Percentiles rank a stretch among this genome's conserved stretches.
Evolutionary conservation across 2,329 filamentous ascomycete genomes (phyloP).

Genomic region (Talaromyces rugulosus): DNA sequence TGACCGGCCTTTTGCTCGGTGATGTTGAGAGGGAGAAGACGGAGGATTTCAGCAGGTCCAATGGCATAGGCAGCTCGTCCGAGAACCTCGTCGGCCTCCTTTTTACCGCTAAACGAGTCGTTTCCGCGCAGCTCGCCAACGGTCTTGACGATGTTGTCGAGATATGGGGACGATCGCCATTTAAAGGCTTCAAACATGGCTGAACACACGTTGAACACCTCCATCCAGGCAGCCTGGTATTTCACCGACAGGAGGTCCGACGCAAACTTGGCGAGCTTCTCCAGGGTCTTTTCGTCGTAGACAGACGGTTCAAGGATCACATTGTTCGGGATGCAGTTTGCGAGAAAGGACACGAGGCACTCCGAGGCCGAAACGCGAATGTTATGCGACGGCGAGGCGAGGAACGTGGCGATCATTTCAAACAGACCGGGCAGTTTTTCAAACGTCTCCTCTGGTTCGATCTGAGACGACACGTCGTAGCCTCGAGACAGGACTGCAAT

Average conservation of each 20-base stretch:
- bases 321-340: constrained; percentile 78
- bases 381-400: constrained; percentile 84
- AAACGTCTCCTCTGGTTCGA: constrained; percentile 87
- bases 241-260: constrained; percentile 78
- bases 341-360: constrained; percentile 87
- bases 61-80: constrained; percentile 84
- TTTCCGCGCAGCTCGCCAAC: constrained; percentile 85
- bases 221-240: constrained; percentile 90
- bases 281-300: constrained; percentile 84
- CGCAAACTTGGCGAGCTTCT: constrained; percentile 68
- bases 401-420: constrained; percentile 70
- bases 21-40: constrained; percentile 81
- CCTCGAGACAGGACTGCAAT: constrained; percentile 91
- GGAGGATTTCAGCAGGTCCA: constrained; percentile 79
- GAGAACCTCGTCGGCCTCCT: constrained; percentile 87
- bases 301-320: constrained; percentile 85
- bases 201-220: constrained; percentile 84
- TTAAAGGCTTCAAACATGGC: constrained; percentile 77
- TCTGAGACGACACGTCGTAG: constrained; percentile 87
- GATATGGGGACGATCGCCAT: constrained; percentile 77
- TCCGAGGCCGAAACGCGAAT: constrained; percentile 93
- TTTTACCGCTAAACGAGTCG: constrained; percentile 86
- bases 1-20: constrained; percentile 70
- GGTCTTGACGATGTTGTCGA: constrained; percentile 69
- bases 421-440: constrained; percentile 84